phyloP scores from a whole-genome alignment of 192 early-diverging fungal species.

The Cladochytrium replicatum region DNA sequence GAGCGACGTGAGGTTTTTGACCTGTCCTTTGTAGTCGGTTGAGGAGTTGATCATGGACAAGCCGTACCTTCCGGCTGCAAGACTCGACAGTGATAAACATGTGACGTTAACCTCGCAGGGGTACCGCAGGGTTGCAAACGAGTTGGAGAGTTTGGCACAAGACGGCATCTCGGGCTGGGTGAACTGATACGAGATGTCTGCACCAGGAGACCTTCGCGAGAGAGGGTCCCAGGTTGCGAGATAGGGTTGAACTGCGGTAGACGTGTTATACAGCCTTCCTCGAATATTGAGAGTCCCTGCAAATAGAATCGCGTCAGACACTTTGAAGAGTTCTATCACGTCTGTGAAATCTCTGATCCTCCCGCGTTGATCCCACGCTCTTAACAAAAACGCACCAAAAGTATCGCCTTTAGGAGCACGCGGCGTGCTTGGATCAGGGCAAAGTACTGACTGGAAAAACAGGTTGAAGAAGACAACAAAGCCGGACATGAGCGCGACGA shows the following conservation, averaged over 20 bases:
- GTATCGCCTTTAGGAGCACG: neutral
- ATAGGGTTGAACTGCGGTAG: neutral
- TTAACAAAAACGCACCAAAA: neutral
- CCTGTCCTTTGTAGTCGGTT: neutral
- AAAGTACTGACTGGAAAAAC: neutral
- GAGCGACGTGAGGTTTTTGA: neutral
- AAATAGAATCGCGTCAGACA: too few relatives aligned
- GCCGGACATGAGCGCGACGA: neutral
- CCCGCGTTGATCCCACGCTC: neutral
- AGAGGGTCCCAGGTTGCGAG: neutral
- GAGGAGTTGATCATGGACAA: neutral
- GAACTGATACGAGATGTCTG: neutral
- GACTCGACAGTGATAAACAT: neutral
- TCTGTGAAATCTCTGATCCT: neutral
- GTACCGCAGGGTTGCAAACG: neutral
- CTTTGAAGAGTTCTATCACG: too few relatives aligned
- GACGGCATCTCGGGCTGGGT: neutral
- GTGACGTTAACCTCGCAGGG: neutral
- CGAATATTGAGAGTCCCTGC: neutral
- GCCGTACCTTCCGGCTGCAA: neutral
- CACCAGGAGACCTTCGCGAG: neutral
- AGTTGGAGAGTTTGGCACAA: neutral
- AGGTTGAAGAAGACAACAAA: neutral
- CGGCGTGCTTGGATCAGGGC: neutral
- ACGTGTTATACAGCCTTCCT: neutral